Base-by-base conservation (phyloP, 1,284 basidiomycete species). In the Trichosporon faecale region DNA sequence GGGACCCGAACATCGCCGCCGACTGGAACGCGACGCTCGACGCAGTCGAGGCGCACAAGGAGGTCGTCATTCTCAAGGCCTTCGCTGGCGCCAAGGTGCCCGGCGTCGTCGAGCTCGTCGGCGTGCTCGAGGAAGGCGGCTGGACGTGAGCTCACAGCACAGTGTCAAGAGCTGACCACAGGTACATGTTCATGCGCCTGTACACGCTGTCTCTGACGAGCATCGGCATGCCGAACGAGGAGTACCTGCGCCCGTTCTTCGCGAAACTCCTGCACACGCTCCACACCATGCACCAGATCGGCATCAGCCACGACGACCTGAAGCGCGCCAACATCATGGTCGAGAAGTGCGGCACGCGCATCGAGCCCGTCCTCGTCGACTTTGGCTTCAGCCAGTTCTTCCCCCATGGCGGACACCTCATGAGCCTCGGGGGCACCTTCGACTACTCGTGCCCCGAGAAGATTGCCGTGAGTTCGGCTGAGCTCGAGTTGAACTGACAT, bases 361-460 rank as follows among this genome's bases (percentile, higher is more conserved):
- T 75, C 4, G 29, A 61, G 8, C 80, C 81, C 0, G 67, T 77
- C 6, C 68, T 83, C 2, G 79, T 78, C 12, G 83, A 84, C 67
- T 82, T 83, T 68, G 83, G 83, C 0, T 83, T 84, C 69, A 77
- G 77, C 27, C 79, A 80, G 37, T 81, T 84, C 71, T 70, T 65
- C 37, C 77, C 80, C 0, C 4, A 72, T 18, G 74, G 73, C 4
- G 76, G 70, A 31, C 40, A 25, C 9, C 77, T 80, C 37, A 69
- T 66, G 61, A 78, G 80, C 57, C 70, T 74, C 0, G 83, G 83
- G 12, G 83, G 83, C 0, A 84, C 83, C 0, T 35, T 79, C 52
- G 80, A 83, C 25, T 84, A 83, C 68, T 76, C 79, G 6, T 80
- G 80, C 70, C 83, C 83, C 0, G 78, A 82, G 67, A 84, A 84